Conservation (phyloP, 75 land plant species). For the Isoetes taiwanensis region DNA sequence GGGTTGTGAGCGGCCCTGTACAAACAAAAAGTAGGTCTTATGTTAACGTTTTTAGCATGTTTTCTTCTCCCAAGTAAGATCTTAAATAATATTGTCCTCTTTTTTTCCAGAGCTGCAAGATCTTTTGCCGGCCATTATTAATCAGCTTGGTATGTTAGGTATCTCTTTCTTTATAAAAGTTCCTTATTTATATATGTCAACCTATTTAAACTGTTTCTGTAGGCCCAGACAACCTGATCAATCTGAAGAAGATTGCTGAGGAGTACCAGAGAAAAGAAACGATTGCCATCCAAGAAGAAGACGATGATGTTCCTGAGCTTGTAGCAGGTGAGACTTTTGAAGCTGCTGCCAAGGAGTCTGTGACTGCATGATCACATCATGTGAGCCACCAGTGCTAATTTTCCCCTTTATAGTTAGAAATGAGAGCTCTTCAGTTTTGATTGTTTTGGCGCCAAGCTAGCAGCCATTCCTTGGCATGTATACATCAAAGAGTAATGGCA, state of each 20-base stretch:
- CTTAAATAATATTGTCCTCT: neutral
- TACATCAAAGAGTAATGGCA: too few relatives aligned
- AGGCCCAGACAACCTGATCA: constrained; percentile 68
- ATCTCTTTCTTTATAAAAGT: neutral
- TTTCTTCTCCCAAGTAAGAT: too few relatives aligned
- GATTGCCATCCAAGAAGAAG: constrained; percentile 11
- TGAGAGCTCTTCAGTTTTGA: too few relatives aligned
- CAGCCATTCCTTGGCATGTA: too few relatives aligned
- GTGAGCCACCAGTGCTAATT: too few relatives aligned
- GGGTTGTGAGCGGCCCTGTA: neutral
- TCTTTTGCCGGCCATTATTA: neutral
- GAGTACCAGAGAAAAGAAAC: neutral
- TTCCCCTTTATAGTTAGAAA: too few relatives aligned
- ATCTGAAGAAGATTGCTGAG: constrained; percentile 2
- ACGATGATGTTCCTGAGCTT: neutral
- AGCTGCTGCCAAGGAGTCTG: constrained; percentile 2
- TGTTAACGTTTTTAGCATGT: neutral
- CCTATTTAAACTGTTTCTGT: neutral
- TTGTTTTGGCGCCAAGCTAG: too few relatives aligned
- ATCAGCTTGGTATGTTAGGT: neutral
- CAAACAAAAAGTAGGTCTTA: neutral
- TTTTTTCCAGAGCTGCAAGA: constrained; percentile 6
- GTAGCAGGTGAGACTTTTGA: constrained; percentile 2
- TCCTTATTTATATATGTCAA: neutral
- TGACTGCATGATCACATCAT: too few relatives aligned